Evolutionary conservation across 2,329 filamentous ascomycete species (phyloP).

Genomic region (Trichophyton equinum): DNA sequence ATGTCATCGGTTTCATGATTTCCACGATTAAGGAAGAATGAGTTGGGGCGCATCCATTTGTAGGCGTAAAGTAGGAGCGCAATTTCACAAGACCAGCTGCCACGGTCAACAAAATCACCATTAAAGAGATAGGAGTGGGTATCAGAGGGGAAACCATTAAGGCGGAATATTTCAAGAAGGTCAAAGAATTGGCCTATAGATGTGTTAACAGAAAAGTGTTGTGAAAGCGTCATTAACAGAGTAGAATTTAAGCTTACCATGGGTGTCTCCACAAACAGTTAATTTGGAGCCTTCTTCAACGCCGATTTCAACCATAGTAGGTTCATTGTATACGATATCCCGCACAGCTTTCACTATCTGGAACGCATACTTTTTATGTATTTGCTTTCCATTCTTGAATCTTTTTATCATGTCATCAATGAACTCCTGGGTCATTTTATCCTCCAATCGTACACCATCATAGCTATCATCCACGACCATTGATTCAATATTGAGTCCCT

Average conservation of each 20-base stretch:
- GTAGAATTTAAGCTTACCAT: conserved; percentile 46
- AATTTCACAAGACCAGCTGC: conserved; percentile 97
- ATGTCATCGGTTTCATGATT: conserved; percentile 99
- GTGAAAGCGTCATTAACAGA: background rate
- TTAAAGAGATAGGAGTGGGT: conserved; percentile 96
- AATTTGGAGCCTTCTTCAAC: conserved; percentile 65
- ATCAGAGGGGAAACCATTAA: conserved; percentile 73
- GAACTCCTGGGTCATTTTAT: conserved; percentile 88
- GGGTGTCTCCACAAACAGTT: conserved; percentile 94
- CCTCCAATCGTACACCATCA: conserved; percentile 64
- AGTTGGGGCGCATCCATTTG: conserved; percentile 82
- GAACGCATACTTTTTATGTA: conserved; percentile 94
- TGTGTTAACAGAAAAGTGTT: conserved; percentile 1
- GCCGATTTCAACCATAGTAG: conserved; percentile 91
- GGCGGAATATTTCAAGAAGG: conserved; percentile 85
- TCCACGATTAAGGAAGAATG: conserved; percentile 90
- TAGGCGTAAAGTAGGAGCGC: conserved; percentile 86
- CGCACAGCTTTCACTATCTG: conserved; percentile 86
- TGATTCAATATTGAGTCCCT: conserved; percentile 74
- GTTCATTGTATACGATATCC: conserved; percentile 79
- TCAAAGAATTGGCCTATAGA: conserved; percentile 83
- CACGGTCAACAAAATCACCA: conserved; percentile 94
- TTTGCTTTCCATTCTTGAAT: conserved; percentile 91
- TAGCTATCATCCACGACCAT: conserved; percentile 75
- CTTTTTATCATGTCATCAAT: conserved; percentile 93